Base-by-base conservation (phyloP, 768 basidiomycete species). In the Boletus patriciae region DNA sequence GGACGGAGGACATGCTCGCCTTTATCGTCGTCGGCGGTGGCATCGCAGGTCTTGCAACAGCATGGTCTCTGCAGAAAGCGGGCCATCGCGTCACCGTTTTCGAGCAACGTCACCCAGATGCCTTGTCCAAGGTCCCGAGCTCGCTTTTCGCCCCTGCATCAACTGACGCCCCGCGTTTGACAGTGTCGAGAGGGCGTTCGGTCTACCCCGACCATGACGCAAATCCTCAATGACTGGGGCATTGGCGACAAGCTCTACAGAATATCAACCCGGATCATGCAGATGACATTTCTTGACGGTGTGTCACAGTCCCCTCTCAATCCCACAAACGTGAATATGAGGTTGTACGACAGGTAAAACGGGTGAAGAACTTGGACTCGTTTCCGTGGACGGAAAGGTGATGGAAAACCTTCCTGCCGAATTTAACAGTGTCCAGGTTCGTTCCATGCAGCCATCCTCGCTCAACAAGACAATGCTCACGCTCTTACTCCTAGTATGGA, bases 61-160 rank as follows among this genome's bases (percentile, higher is more conserved):
- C 85, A 0, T 83, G 77, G 63, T 72, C 80, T 2, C 74, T 88
- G 21, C 74, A 73, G 27, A 74, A 72, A 57, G 78, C 77, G 0
- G 86, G 86, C 0, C 86, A 88, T 68, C 69, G 74, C 21, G 84
- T 86, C 33, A 70, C 76, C 2, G 74, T 88, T 4, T 62, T 86
- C 27, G 86, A 87, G 65, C 73, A 76, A 51, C 68, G 64, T 2
- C 67, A 74, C 60, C 75, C 74, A 5, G 70, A 77, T 53, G 77
- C 76, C 15, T 73, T 72, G 36, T 57, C 67, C 18, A 70, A 73
- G 64, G 77, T 77, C 5, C 11, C 8, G 3, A 6, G 16, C 4
- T 40, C 25, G 4, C 8, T 5, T 27, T 3, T 9, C 9, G 6
- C 16, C 34, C 29, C 29, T 29, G 9, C 13, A 15, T 13, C 34